Conservation (phyloP, 2,329 filamentous ascomycete genomes). For the Plenodomus tracheiphilus region DNA sequence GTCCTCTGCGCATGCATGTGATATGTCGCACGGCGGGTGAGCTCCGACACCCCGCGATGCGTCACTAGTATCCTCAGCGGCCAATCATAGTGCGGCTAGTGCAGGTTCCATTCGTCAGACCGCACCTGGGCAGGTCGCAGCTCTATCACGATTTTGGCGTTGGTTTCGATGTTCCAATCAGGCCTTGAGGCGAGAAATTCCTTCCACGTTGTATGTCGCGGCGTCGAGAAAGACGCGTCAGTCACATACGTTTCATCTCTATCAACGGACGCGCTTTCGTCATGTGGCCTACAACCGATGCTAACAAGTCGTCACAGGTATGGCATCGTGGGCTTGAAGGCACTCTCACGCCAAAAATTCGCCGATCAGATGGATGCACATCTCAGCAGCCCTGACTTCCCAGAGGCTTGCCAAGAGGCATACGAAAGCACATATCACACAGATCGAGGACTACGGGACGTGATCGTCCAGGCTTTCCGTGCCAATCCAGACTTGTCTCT, state of each 20-base stretch:
- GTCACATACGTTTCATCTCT: constrained; percentile 13
- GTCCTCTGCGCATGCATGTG: constrained; percentile 20
- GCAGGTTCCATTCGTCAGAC: constrained; percentile 14
- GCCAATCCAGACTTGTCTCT: constrained; percentile 50
- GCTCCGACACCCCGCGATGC: constrained; percentile 36
- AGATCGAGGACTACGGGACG: constrained; percentile 53
- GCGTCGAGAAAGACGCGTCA: constrained; percentile 24
- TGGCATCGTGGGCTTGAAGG: constrained; percentile 52
- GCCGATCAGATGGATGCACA: constrained; percentile 50
- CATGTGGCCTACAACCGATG: constrained; percentile 4
- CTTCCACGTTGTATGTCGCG: constrained; percentile 7
- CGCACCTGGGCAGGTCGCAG: constrained; percentile 8
- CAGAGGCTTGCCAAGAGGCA: constrained; percentile 53
- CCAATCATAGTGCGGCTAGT: constrained; percentile 24
- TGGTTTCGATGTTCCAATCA: too few species aligned
- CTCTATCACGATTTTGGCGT: constrained; percentile 26
- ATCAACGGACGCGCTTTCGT: constrained; percentile 4
- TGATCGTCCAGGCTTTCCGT: constrained; percentile 53
- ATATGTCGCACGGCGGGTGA: constrained; percentile 21
- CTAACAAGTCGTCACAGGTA: constrained; percentile 44
- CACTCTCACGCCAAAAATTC: constrained; percentile 52
- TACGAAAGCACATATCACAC: constrained; percentile 55
- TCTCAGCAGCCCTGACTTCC: constrained; percentile 50
- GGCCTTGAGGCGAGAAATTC: too few species aligned
- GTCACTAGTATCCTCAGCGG: constrained; percentile 22